Evolutionary conservation across 805 yeast species (phyloP).

Genomic region (Zygosaccharomyces gambellarensis): DNA sequence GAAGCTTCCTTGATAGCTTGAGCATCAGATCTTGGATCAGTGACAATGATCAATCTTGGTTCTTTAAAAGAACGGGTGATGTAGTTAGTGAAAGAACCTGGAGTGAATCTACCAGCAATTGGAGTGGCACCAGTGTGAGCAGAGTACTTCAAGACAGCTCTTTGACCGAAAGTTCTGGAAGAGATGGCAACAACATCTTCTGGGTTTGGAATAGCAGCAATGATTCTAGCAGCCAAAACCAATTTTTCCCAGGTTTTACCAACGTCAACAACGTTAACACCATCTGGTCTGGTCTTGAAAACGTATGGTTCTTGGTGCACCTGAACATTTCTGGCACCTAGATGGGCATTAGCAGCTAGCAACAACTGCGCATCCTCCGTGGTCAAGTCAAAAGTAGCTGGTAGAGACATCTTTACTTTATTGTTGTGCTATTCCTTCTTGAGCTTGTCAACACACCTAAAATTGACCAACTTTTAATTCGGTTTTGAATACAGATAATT

Average conservation of each 20-base stretch:
- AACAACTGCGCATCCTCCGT: conserved; percentile 98
- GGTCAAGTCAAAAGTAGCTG: conserved; percentile 87
- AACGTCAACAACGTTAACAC: conserved; percentile 96
- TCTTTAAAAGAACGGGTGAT: conserved; percentile 99
- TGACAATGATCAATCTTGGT: conserved; percentile 98
- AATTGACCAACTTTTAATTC: conserved; percentile 1
- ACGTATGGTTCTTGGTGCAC: conserved; percentile 97
- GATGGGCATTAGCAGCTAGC: conserved; percentile 99
- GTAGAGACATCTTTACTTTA: conserved; percentile 60
- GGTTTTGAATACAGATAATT: background rate
- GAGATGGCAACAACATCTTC: conserved; percentile 98
- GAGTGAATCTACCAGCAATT: conserved; percentile 99
- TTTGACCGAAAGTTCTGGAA: conserved; percentile 99
- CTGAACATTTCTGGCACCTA: conserved; percentile 99
- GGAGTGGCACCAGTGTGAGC: conserved; percentile 99
- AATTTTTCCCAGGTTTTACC: conserved; percentile 98
- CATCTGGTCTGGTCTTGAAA: conserved; percentile 98
- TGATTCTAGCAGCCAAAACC: conserved; percentile 98
- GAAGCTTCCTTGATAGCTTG: conserved; percentile 99
- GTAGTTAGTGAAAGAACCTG: conserved; percentile 99
- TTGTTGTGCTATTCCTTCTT: conserved; percentile 28
- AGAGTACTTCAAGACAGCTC: conserved; percentile 99
- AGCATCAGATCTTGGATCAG: conserved; percentile 99
- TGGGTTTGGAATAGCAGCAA: conserved; percentile 98
- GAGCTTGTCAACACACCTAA: conserved; percentile 10